These are phyloP conservation scores for Talinum fruticosum DNA, from an alignment of 148 eudicot species.

Conservation along the genomic window DNA sequence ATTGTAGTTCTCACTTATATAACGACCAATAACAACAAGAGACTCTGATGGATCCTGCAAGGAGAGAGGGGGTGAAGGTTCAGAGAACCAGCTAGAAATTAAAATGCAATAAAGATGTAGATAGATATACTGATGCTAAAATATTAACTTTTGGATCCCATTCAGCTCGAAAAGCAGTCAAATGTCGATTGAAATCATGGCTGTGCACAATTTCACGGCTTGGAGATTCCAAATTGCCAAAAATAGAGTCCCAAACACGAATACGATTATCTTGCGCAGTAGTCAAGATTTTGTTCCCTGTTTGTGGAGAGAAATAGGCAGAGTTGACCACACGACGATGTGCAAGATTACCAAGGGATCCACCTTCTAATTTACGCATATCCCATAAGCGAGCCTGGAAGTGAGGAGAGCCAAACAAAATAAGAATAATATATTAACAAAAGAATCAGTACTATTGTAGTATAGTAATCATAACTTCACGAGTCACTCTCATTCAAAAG, in stretches of 20 bases:
- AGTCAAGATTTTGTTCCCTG: slow-evolving; percentile 90
- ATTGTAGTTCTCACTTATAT: slow-evolving; percentile 87
- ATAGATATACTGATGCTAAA: neutral
- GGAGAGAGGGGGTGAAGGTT: slow-evolving; percentile 1
- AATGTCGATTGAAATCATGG: slow-evolving; percentile 91
- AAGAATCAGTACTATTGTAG: neutral
- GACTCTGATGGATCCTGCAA: slow-evolving; percentile 89
- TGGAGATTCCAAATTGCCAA: slow-evolving; percentile 72
- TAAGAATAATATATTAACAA: slow-evolving; percentile 1
- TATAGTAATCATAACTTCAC: neutral
- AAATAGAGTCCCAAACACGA: slow-evolving; percentile 90
- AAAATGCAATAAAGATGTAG: neutral
- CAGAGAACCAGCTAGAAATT: neutral
- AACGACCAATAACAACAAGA: slow-evolving; percentile 90
- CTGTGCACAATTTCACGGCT: slow-evolving; percentile 98
- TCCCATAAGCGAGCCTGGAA: slow-evolving; percentile 99
- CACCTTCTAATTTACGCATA: slow-evolving; percentile 67
- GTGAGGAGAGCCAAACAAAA: slow-evolving; percentile 11
- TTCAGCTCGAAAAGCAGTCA: slow-evolving; percentile 91
- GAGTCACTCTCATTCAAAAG: neutral
- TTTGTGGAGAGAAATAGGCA: slow-evolving; percentile 89
- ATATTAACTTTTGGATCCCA: slow-evolving; percentile 95
- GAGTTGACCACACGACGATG: slow-evolving; percentile 95
- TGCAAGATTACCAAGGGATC: slow-evolving; percentile 56
- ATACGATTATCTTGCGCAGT: slow-evolving; percentile 89